Base-by-base conservation (phyloP, 2,329 filamentous ascomycete genomes). In the Verticillium nubilum region DNA sequence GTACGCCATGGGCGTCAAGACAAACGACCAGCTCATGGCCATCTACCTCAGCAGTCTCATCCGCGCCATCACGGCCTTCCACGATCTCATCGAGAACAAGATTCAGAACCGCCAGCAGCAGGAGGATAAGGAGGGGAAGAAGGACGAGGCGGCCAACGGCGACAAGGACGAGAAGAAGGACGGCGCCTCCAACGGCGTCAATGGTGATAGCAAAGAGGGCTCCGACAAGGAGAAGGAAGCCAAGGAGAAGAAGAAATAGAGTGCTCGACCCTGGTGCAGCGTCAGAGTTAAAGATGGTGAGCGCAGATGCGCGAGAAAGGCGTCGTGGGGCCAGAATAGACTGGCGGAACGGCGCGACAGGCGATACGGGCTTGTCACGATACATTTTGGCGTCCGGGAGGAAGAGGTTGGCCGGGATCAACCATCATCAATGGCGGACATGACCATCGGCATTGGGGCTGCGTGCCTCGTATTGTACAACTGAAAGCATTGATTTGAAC, bases 81-180 rank as follows among this genome's bases (percentile, higher is more conserved):
- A 99, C 75, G 95, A 99, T 73, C 79, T 99, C 67, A 99, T 99
- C 66, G 95, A 99, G 81, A 99, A 99, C 82, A 99, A 99, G 85
- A 97, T 98, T 67, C 94, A 98, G 80, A 99, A 99, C 78, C 86
- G 94, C 74, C 93, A 98, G 77, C 91, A 96, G 74, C 90, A 96
- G 70, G 95, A 98, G 72, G 95, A 99, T 71, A 94, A 94, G 78
- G 94, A 98, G 68, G 84, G 89, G 69, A 91, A 91, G 78, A 91
- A 92, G 71, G 87, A 88, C 55, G 89, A 90, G 70, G 65, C 67
- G 26, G 29, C 28, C 23, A 28, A 13, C 27, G 87, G 87, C 66
- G 74, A 78, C 67, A 84, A 84, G 64, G 80, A 82, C 57, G 82
- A 85, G 65, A 83, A 84, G 73, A 85, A 85, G 73, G 81, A 86